Evolutionary conservation across 306 rosid species (phyloP), one percentile per base, ranked within the genome.

Genomic region (Cucurbita pepo): DNA sequence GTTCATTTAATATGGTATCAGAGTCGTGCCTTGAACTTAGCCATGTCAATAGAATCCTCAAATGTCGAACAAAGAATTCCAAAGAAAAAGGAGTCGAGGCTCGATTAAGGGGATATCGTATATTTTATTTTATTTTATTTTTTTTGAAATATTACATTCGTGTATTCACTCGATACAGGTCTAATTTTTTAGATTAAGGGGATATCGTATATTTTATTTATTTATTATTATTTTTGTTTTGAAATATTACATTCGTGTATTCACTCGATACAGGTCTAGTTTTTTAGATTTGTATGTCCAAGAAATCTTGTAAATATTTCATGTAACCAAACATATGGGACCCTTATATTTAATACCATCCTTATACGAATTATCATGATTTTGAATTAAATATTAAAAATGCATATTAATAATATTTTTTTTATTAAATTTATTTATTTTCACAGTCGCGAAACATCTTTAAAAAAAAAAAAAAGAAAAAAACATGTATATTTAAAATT

Each of bases 231-330:
- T 25, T 25, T 1, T 25, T 25, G 1, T 25, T 25, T 25, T 25
- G 34, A 30, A 30, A 30, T 2, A 60, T 60, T 21, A 47, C 56
- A 7, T 67, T 67, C 55, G 48, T 67, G 73, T 67, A 67, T 67
- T 47, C 25, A 67, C 73, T 47, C n/a, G 56, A 22, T 67, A 48
- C 4, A 22, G 4, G 8, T 25, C 44, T 48, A 41, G 44, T 22
- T 69, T 4, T 41, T 56, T 4, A 69, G 73, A 69, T 69, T 47
- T 69, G 13, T 48, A 25, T 69, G 73, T 30, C 22, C 73, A 48
- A 12, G 13, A 41, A 67, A 67, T 67, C 73, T 67, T 67, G n/a
- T 69, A 69, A 69, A 66, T 66, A 66, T 66, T 66, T 45, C 56
- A 45, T 18, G 38, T 66, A 66, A 12, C 72, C 40, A 48, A 69